phyloP scores from a whole-genome alignment of 208 protist genomes.

The Leishmania tropica region DNA sequence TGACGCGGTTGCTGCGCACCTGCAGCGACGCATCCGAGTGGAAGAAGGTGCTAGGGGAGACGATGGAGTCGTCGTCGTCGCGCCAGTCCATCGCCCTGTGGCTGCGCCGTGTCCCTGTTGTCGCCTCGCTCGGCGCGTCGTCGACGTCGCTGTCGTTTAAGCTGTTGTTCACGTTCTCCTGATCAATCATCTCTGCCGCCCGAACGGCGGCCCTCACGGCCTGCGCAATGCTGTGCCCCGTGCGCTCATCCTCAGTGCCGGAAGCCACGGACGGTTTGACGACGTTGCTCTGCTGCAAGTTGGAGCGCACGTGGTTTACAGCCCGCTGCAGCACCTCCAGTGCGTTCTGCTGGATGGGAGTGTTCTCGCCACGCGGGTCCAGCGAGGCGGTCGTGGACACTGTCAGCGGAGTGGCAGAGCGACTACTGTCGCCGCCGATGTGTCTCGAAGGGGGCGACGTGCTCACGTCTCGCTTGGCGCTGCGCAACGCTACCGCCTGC shows the following conservation, averaged over 20 bases:
- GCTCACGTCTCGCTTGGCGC: neutral
- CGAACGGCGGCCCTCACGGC: slow-evolving; percentile 22
- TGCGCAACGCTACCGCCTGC: too few species aligned
- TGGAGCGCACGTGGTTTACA: slow-evolving; percentile 23
- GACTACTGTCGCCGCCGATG: neutral
- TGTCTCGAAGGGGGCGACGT: neutral
- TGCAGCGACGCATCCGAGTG: slow-evolving; percentile 26
- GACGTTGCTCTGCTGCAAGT: slow-evolving; percentile 2
- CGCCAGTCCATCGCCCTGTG: slow-evolving; percentile 38
- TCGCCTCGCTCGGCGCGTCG: slow-evolving; percentile 19
- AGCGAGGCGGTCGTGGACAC: neutral
- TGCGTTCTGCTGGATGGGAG: slow-evolving; percentile 4
- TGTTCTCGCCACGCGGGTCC: neutral
- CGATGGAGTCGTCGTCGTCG: slow-evolving; percentile 49
- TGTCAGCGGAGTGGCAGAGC: neutral
- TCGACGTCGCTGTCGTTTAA: slow-evolving; percentile 14
- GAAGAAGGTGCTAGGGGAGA: slow-evolving; percentile 50
- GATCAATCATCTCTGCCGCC: slow-evolving; percentile 31
- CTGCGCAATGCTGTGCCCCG: slow-evolving; percentile 26
- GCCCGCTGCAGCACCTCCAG: slow-evolving; percentile 30
- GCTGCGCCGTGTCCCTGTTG: slow-evolving; percentile 27
- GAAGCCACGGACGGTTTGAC: neutral
- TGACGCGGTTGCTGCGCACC: slow-evolving; percentile 48
- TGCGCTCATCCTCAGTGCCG: slow-evolving; percentile 20
- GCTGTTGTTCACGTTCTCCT: slow-evolving; percentile 21